Evolutionary conservation across 1,284 basidiomycete species (phyloP).

Genomic region (Ganoderma sinense): DNA sequence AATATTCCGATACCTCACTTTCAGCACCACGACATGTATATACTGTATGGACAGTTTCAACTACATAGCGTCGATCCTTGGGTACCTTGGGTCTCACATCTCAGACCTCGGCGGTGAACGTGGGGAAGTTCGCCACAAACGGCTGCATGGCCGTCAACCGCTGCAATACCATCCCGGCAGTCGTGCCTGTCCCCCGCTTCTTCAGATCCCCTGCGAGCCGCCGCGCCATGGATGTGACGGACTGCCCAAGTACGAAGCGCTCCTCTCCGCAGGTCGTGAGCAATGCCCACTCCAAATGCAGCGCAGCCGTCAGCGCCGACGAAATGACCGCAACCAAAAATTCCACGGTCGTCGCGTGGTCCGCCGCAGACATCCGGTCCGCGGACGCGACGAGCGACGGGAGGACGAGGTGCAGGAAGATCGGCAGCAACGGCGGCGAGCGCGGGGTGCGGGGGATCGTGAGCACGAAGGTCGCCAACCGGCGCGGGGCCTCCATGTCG

Average conservation of each 20-base stretch:
- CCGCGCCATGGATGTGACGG: slow-evolving; percentile 67
- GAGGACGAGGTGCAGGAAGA: slow-evolving; percentile 71
- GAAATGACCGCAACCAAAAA: slow-evolving; percentile 67
- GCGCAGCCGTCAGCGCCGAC: slow-evolving; percentile 66
- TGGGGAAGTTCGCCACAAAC: slow-evolving; percentile 77
- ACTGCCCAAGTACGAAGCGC: slow-evolving; percentile 60
- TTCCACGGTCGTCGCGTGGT: slow-evolving; percentile 65
- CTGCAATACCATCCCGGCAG: slow-evolving; percentile 61
- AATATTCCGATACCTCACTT: background rate
- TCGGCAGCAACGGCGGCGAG: slow-evolving; percentile 70
- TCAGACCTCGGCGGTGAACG: slow-evolving; percentile 59
- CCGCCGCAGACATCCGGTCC: slow-evolving; percentile 51
- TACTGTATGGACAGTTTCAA: background rate
- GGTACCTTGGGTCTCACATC: background rate
- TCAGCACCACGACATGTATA: background rate
- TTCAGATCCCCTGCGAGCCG: slow-evolving; percentile 66
- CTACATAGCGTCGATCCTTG: background rate
- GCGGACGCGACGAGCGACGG: slow-evolving; percentile 64
- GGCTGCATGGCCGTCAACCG: slow-evolving; percentile 65
- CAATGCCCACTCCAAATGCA: slow-evolving; percentile 75
- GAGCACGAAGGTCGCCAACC: slow-evolving; percentile 70
- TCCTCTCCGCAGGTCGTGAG: slow-evolving; percentile 58
- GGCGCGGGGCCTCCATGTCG: slow-evolving; percentile 61
- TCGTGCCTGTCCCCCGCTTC: slow-evolving; percentile 55
- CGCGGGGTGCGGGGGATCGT: slow-evolving; percentile 58